phyloP scores from a whole-genome alignment of 129 eudicot genomes.

The Ambrosia trifida region DNA sequence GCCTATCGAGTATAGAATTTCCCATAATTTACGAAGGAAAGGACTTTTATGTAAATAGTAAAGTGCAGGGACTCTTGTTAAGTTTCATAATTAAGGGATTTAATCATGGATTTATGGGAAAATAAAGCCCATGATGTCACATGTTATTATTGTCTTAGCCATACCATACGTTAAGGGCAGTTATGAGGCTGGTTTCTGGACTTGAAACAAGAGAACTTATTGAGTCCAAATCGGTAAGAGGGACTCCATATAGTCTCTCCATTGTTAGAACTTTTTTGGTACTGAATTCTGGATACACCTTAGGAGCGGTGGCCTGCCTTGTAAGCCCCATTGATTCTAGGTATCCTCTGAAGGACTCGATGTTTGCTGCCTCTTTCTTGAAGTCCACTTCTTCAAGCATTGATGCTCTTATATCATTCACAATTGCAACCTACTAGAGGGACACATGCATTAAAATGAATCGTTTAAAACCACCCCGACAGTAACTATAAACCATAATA shows the following conservation, averaged over 20 bases:
- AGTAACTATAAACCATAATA: background rate
- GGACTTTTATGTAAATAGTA: background rate
- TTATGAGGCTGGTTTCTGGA: constrained; percentile 94
- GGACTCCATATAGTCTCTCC: constrained; percentile 99
- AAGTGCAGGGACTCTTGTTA: background rate
- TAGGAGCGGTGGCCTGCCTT: constrained; percentile 94
- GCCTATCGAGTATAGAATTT: background rate
- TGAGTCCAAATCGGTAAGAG: constrained; percentile 93
- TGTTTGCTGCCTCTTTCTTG: constrained; percentile 84
- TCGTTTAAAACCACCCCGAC: background rate
- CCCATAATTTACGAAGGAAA: background rate
- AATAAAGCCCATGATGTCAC: background rate
- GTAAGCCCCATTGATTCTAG: constrained; percentile 87
- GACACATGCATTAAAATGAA: constrained; percentile 12
- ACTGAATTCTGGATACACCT: constrained; percentile 80
- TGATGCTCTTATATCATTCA: constrained; percentile 88
- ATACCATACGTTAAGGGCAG: constrained; percentile 96
- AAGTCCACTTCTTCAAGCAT: constrained; percentile 99
- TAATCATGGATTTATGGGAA: background rate
- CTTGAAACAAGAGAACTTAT: constrained; percentile 81
- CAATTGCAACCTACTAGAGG: constrained; percentile 80
- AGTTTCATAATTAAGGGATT: background rate
- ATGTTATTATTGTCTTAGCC: constrained; percentile 28
- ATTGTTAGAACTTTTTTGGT: constrained; percentile 74
- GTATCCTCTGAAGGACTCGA: constrained; percentile 84